Evolutionary conservation across 768 basidiomycete species (phyloP).

Genomic region (Hirschioporus abietinus): DNA sequence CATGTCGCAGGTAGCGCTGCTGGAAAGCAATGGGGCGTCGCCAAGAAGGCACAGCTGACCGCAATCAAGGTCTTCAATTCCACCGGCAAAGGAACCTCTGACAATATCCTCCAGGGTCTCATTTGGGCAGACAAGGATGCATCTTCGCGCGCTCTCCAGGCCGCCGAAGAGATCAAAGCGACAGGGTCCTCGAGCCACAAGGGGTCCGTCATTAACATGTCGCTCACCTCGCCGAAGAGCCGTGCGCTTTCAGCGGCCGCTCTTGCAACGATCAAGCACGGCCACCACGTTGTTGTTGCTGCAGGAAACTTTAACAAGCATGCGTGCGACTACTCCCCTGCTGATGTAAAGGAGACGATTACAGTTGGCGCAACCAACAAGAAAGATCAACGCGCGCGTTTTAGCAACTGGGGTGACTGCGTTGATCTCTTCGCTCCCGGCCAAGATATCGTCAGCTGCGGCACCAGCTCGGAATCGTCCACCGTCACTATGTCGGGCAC

Average conservation of each 20-base stretch:
- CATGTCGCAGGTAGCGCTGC: constrained; percentile 96
- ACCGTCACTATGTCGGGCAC: constrained; percentile 78
- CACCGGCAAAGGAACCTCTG: constrained; percentile 92
- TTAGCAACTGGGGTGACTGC: constrained; percentile 88
- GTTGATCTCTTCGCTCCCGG: constrained; percentile 94
- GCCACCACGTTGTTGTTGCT: constrained; percentile 95
- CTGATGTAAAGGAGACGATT: constrained; percentile 80
- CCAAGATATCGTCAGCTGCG: constrained; percentile 86
- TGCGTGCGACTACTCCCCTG: constrained; percentile 92
- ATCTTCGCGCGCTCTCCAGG: constrained; percentile 46
- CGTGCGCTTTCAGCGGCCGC: constrained; percentile 78
- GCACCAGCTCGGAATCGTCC: constrained; percentile 49
- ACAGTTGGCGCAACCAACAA: constrained; percentile 92
- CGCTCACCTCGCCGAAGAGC: constrained; percentile 93
- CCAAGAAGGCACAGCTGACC: constrained; percentile 84
- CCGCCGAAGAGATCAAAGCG: constrained; percentile 58
- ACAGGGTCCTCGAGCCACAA: constrained; percentile 86
- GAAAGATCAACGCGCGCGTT: constrained; percentile 76
- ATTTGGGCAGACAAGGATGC: constrained; percentile 64
- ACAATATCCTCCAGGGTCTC: constrained; percentile 88
- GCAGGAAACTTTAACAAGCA: constrained; percentile 87
- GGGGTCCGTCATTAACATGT: constrained; percentile 97
- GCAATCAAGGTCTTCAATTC: constrained; percentile 97
- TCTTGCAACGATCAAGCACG: constrained; percentile 73
- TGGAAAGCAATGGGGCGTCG: constrained; percentile 90